These are phyloP conservation scores for Glycine soja DNA, from an alignment of 306 rosid genomes.

Conservation along the genomic window DNA sequence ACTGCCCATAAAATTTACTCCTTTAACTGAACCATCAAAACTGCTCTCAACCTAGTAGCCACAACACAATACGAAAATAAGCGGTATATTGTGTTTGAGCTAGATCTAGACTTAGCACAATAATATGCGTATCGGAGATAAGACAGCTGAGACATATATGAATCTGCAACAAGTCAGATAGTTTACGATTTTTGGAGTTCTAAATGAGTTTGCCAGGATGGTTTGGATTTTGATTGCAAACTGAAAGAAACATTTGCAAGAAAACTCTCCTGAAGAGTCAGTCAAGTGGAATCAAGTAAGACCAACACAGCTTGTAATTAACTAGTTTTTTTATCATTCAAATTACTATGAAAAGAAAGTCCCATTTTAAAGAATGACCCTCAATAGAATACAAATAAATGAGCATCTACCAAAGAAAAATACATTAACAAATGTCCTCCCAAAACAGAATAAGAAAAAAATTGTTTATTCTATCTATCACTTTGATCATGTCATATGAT, in stretches of 20 bases:
- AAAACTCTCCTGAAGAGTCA: too few relatives aligned
- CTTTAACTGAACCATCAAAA: neutral
- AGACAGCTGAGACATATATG: neutral
- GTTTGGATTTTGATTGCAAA: too few relatives aligned
- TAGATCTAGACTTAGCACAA: neutral
- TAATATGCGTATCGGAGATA: neutral
- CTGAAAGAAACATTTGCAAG: too few relatives aligned
- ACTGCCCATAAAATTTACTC: neutral
- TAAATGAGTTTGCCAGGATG: too few relatives aligned
- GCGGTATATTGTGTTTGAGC: neutral
- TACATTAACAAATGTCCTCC: neutral
- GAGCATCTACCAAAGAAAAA: neutral
- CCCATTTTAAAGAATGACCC: constrained; percentile 15
- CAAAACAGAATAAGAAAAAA: neutral
- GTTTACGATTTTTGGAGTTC: too few relatives aligned
- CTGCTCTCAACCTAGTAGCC: neutral
- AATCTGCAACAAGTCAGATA: too few relatives aligned
- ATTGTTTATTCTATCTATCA: constrained; percentile 14
- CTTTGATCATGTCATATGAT: constrained; percentile 38
- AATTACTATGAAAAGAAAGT: too few relatives aligned
- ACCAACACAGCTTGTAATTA: neutral
- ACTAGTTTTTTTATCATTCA: too few relatives aligned
- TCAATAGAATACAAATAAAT: constrained; percentile 1
- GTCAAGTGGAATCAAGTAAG: neutral
- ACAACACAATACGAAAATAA: too few relatives aligned